A percentile compares a stretch with the other conserved stretches of the same genome.
Conservation (phyloP, 2,329 filamentous ascomycete species). For the Penicillium sp. region DNA sequence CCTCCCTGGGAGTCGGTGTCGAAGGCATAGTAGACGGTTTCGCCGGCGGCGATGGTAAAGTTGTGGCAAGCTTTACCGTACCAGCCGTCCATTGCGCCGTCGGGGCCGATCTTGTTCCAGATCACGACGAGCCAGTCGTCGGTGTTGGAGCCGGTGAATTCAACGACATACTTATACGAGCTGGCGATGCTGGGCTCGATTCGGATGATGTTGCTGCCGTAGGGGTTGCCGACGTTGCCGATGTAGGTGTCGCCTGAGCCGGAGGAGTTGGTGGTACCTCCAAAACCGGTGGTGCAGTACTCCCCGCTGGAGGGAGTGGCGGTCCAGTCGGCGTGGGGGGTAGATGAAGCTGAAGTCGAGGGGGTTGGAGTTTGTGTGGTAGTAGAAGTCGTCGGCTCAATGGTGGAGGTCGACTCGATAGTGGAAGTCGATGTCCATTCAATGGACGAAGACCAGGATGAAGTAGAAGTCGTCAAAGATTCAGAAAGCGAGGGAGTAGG, state of each 20-base stretch:
- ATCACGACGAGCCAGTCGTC: conserved; percentile 36
- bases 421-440: background rate
- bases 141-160: conserved; percentile 31
- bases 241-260: conserved; percentile 28
- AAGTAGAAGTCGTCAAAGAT: background rate
- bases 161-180: conserved; percentile 36
- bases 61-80: conserved; percentile 31
- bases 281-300: conserved; percentile 33
- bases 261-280: conserved; percentile 22
- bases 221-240: conserved; percentile 39
- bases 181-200: conserved; percentile 25
- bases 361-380: conserved; percentile 10
- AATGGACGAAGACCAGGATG: background rate
- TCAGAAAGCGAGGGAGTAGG: background rate
- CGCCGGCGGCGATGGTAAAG: conserved; percentile 31
- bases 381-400: conserved; percentile 1
- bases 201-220: conserved; percentile 40
- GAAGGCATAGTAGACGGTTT: conserved; percentile 37
- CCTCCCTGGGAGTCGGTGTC: conserved; percentile 35
- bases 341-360: conserved; percentile 8
- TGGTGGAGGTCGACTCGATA: background rate
- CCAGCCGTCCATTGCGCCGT: conserved; percentile 34
- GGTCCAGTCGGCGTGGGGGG: conserved; percentile 18
- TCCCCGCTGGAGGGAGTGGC: conserved; percentile 17
- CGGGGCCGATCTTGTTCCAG: conserved; percentile 39